These are phyloP conservation scores for Saccharomycopsis oosterbeekiorum DNA, from an alignment of 805 yeast species.

Conservation along the genomic window DNA sequence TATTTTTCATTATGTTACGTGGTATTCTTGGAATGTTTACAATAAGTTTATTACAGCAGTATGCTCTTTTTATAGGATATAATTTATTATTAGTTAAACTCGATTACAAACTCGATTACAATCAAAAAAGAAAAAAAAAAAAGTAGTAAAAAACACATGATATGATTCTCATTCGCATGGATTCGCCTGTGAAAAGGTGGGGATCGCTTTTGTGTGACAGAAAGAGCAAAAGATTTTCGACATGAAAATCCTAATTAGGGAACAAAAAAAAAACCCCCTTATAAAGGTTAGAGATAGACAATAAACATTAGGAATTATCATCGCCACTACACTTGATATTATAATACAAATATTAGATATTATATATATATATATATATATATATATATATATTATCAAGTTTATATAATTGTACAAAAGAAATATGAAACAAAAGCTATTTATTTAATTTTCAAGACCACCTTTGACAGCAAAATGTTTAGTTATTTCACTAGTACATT, in stretches of 20 bases:
- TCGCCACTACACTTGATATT: no score
- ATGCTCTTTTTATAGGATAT: background rate
- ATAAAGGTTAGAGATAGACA: no score
- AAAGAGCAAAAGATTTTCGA: background rate
- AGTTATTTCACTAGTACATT: conserved; percentile 55
- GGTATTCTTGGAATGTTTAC: background rate
- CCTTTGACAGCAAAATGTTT: conserved; percentile 52
- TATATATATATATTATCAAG: background rate
- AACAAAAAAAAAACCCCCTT: background rate
- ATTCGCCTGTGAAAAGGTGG: background rate
- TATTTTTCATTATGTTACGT: conserved; percentile 37
- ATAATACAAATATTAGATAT: no score
- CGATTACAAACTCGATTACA: no score
- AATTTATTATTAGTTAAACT: background rate
- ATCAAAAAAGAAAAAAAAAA: no score
- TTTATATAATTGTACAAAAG: background rate
- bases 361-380: no score
- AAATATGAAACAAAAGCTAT: background rate
- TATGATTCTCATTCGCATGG: background rate
- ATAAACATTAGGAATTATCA: background rate
- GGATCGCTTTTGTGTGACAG: background rate
- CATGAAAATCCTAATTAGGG: background rate
- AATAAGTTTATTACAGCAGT: background rate
- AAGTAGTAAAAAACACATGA: background rate
- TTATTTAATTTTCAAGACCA: conserved; percentile 31